phyloP scores from a whole-genome alignment of 2,329 filamentous ascomycete genomes.

The Talaromyces pinophilus region DNA sequence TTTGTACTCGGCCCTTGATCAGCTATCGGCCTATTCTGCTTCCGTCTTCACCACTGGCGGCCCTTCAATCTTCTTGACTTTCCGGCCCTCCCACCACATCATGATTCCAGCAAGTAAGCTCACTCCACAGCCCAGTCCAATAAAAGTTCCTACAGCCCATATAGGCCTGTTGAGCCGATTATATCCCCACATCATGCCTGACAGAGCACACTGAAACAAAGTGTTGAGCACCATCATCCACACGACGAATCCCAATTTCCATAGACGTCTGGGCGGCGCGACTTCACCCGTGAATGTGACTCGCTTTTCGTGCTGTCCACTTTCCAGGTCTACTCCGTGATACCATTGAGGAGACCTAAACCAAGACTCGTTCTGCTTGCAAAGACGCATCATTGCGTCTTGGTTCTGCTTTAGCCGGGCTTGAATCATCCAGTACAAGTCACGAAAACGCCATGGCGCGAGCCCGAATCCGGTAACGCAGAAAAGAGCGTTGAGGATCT shows the following conservation, averaged over 20 bases:
- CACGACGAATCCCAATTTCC: conserved; percentile 78
- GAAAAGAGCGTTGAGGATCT: background rate
- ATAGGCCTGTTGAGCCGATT: conserved; percentile 72
- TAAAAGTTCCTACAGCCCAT: conserved; percentile 78
- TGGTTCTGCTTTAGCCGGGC: background rate
- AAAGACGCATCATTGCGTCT: background rate
- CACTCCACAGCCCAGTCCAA: conserved; percentile 70
- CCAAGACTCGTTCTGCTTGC: background rate
- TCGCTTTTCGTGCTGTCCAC: conserved; percentile 50
- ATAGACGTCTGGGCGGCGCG: conserved; percentile 65
- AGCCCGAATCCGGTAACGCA: conserved; percentile 66
- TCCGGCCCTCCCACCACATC: background rate
- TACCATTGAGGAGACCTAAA: background rate
- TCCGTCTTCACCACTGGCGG: background rate
- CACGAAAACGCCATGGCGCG: conserved; percentile 80
- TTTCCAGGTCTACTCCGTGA: background rate
- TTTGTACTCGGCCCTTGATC: background rate
- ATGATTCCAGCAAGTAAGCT: conserved; percentile 32
- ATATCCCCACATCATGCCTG: conserved; percentile 80
- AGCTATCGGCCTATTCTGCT: background rate
- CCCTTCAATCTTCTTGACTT: background rate
- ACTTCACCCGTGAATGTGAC: conserved; percentile 44
- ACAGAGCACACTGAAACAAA: conserved; percentile 71
- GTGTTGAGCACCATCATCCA: conserved; percentile 81
- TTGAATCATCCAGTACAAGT: conserved; percentile 68